Evolutionary conservation across 345 rosid species (phyloP).

Genomic region (Heritiera littoralis): DNA sequence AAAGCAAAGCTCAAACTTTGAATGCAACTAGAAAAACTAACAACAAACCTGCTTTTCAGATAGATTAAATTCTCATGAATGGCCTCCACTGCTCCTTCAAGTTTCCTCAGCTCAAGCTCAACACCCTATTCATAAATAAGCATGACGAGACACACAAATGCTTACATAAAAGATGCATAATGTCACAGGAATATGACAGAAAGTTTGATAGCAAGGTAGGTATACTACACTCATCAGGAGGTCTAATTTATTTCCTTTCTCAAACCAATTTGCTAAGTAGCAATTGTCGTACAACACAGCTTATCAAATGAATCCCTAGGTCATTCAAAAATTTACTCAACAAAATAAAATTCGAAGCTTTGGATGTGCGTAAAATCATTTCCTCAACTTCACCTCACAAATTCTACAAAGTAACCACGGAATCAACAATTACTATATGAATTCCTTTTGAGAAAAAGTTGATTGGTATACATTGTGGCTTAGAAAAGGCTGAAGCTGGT

Average conservation of each 20-base stretch:
- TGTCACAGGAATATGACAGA: neutral
- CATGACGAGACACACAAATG: neutral
- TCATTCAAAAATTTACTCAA: neutral
- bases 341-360: slow-evolving; percentile 1
- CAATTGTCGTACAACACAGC: neutral
- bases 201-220: neutral
- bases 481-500: neutral
- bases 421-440: neutral
- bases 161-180: neutral
- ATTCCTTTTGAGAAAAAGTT: neutral
- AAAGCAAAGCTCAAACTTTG: slow-evolving; percentile 1
- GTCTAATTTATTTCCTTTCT: neutral
- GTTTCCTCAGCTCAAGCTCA: slow-evolving; percentile 85
- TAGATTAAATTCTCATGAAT: slow-evolving; percentile 68
- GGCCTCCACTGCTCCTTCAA: slow-evolving; percentile 73
- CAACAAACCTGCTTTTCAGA: slow-evolving; percentile 59
- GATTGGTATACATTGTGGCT: neutral
- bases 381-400: neutral
- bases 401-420: neutral
- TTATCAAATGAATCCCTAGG: neutral
- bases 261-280: neutral
- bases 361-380: neutral
- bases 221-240: neutral
- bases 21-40: neutral
- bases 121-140: slow-evolving; percentile 56